Evolutionary conservation across 176 grass and related monocot species (phyloP).

Genomic region (Calamus simplicifolius): DNA sequence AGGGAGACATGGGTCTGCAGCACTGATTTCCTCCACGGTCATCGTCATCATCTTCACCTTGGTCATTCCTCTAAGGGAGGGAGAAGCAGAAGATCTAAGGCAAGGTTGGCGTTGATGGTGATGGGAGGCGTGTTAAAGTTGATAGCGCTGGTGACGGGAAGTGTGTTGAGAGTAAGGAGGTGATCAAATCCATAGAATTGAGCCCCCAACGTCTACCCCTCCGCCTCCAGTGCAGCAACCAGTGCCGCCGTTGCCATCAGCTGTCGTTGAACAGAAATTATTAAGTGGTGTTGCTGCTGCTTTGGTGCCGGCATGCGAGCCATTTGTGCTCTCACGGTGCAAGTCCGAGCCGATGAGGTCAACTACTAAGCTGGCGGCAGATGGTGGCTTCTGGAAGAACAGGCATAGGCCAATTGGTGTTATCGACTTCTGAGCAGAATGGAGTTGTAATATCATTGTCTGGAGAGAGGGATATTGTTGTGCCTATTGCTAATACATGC

Average conservation of each 20-base stretch:
- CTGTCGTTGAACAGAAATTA: constrained; percentile 39
- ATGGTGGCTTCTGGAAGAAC: constrained; percentile 95
- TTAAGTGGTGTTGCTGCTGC: constrained; percentile 21
- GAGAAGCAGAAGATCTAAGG: too few relatives aligned
- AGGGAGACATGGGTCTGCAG: constrained; percentile 93
- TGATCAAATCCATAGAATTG: background rate
- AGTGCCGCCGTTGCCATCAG: background rate
- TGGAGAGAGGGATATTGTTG: background rate
- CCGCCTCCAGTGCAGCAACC: background rate
- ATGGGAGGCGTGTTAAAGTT: background rate
- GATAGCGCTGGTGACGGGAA: background rate
- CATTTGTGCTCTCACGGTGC: constrained; percentile 80
- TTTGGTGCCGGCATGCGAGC: constrained; percentile 30
- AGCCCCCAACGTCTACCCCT: background rate
- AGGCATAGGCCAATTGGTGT: constrained; percentile 66
- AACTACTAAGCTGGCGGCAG: constrained; percentile 42
- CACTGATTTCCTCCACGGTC: constrained; percentile 77
- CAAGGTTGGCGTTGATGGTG: background rate
- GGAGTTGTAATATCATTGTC: too few relatives aligned
- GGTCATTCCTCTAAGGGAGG: constrained; percentile 15
- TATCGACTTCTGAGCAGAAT: constrained; percentile 53
- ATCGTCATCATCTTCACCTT: constrained; percentile 32
- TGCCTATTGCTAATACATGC: too few relatives aligned
- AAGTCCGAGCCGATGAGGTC: constrained; percentile 86
- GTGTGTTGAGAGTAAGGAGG: background rate